Percentiles rank a stretch among this genome's conserved stretches.
Conservation (phyloP, 2,329 filamentous ascomycete genomes). For the Samsoniella hepiali region DNA sequence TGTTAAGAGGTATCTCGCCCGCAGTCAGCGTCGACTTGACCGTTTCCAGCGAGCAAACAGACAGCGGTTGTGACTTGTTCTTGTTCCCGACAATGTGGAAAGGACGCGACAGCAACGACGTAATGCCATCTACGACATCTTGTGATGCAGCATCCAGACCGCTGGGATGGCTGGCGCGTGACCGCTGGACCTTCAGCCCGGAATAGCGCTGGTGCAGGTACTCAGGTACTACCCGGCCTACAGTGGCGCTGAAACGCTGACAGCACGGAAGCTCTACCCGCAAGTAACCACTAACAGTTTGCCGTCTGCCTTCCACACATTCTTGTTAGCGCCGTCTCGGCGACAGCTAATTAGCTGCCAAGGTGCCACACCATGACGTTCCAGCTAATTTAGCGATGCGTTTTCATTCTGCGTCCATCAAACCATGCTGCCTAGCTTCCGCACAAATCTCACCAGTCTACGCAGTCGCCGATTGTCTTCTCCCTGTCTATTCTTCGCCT, state of each 20-base stretch:
- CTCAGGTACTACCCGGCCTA: background rate
- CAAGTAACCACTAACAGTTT: background rate
- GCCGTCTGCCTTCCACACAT: background rate
- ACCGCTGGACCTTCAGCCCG: background rate
- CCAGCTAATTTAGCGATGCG: conserved; percentile 5
- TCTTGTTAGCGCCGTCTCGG: background rate
- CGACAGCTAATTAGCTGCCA: background rate
- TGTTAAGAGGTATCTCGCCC: background rate
- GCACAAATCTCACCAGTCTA: background rate
- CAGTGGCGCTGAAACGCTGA: background rate
- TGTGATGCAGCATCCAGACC: background rate
- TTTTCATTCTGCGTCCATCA: background rate
- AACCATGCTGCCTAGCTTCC: background rate
- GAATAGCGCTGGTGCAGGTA: too few relatives aligned
- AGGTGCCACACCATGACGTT: conserved; percentile 8
- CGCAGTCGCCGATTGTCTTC: background rate
- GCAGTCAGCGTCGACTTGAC: background rate
- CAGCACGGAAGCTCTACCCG: background rate
- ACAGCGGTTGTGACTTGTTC: background rate
- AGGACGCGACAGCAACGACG: background rate
- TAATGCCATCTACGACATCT: background rate
- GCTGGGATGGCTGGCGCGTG: background rate
- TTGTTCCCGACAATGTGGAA: background rate
- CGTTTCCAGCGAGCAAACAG: background rate
- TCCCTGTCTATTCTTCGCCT: background rate